Evolutionary conservation across 2,329 filamentous ascomycete genomes (phyloP).

Genomic region (Coniochaeta pulveracea): DNA sequence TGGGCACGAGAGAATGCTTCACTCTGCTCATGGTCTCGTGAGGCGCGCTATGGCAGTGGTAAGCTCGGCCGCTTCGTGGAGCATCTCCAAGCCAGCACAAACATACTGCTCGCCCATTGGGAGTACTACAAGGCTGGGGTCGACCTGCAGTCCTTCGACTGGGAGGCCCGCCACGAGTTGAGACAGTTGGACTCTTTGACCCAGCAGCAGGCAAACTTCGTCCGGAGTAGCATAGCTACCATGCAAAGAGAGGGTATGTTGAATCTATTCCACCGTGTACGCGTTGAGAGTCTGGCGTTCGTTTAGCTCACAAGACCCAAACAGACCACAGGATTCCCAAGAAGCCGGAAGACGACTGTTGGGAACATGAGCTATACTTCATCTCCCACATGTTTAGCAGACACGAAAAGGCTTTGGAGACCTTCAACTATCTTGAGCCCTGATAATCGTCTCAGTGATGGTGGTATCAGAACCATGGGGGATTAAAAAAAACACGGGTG

Average conservation of each 20-base stretch:
- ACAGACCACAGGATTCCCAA: constrained; percentile 9
- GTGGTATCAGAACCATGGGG: too few species aligned
- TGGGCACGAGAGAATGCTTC: constrained; percentile 21
- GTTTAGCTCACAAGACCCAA: neutral
- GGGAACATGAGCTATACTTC: constrained; percentile 14
- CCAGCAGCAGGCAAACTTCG: constrained; percentile 19
- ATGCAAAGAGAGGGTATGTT: constrained; percentile 13
- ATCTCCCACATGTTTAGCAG: constrained; percentile 13
- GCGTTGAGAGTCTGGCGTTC: too few species aligned
- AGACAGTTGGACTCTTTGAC: constrained; percentile 18
- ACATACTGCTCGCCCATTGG: constrained; percentile 35
- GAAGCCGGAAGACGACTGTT: constrained; percentile 10
- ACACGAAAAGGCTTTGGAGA: constrained; percentile 9
- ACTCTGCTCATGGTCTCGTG: constrained; percentile 8
- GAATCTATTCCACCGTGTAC: constrained; percentile 6
- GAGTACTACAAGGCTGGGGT: constrained; percentile 35
- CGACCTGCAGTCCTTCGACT: constrained; percentile 17
- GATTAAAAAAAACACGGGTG: too few species aligned
- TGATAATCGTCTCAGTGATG: too few species aligned
- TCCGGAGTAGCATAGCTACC: constrained; percentile 17
- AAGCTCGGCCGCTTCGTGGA: constrained; percentile 27
- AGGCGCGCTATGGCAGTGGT: constrained; percentile 10
- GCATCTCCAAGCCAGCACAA: constrained; percentile 31
- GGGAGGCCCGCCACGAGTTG: constrained; percentile 12
- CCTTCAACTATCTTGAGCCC: constrained; percentile 5